Conservation (phyloP, 73 alveolate genomes). For the Tetrahymena malaccensis region DNA sequence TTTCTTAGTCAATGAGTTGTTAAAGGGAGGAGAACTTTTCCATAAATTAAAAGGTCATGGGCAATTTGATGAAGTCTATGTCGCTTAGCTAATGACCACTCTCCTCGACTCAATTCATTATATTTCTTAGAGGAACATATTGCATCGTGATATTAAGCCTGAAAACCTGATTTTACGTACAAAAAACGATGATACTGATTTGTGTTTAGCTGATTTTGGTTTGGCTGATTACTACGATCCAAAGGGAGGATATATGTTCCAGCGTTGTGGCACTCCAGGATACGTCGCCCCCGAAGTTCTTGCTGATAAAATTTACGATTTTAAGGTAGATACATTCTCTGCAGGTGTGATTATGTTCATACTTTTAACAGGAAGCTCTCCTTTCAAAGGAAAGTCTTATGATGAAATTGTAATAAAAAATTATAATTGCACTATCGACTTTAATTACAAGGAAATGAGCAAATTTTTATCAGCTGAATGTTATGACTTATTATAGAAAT, state of each 20-base stretch:
- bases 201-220: slow-evolving; percentile 40
- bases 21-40: slow-evolving; percentile 42
- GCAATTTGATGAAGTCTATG: slow-evolving; percentile 25
- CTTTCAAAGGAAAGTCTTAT: slow-evolving; percentile 34
- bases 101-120: slow-evolving; percentile 23
- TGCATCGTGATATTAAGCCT: slow-evolving; percentile 44
- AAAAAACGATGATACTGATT: slow-evolving; percentile 14
- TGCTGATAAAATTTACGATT: slow-evolving; percentile 32
- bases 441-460: neutral
- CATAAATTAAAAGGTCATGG: slow-evolving; percentile 17
- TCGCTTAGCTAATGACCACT: slow-evolving; percentile 17
- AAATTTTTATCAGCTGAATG: slow-evolving; percentile 6
- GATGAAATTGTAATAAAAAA: slow-evolving; percentile 42
- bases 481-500: neutral
- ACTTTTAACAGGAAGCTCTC: slow-evolving; percentile 26
- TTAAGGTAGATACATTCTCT: slow-evolving; percentile 25
- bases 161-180: slow-evolving; percentile 27
- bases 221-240: slow-evolving; percentile 27
- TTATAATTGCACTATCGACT: slow-evolving; percentile 23
- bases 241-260: slow-evolving; percentile 32
- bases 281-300: slow-evolving; percentile 42
- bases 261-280: slow-evolving; percentile 45
- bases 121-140: slow-evolving; percentile 6
- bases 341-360: slow-evolving; percentile 42
- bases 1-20: slow-evolving; percentile 22